phyloP scores from a whole-genome alignment of 2,329 filamentous ascomycete species.

The Microcyclospora tardicrescens region DNA sequence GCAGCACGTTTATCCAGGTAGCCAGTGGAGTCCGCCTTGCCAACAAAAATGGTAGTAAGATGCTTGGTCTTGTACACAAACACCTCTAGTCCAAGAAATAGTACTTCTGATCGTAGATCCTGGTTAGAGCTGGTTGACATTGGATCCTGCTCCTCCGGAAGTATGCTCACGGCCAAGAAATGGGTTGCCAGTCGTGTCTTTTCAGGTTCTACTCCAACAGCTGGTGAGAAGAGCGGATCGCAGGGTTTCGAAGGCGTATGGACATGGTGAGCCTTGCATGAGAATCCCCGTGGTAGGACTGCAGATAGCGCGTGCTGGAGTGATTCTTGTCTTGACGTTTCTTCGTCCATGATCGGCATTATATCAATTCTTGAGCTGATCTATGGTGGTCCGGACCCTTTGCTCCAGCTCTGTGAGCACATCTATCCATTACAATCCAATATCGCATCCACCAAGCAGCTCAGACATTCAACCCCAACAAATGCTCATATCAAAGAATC shows the following conservation, averaged over 20 bases:
- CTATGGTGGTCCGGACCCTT: too few species aligned
- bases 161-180: conserved; percentile 47
- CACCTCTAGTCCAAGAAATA: conserved; percentile 76
- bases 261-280: conserved; percentile 68
- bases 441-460: too few species aligned
- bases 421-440: too few species aligned
- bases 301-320: conserved; percentile 35
- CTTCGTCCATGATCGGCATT: too few species aligned
- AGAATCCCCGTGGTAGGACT: conserved; percentile 38
- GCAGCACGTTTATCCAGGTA: conserved; percentile 57
- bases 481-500: too few species aligned
- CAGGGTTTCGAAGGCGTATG: conserved; percentile 69
- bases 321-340: neutral
- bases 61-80: conserved; percentile 69
- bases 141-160: conserved; percentile 8
- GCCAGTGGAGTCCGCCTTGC: conserved; percentile 93
- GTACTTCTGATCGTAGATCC: conserved; percentile 33
- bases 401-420: too few species aligned
- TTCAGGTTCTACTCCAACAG: conserved; percentile 57
- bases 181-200: conserved; percentile 80
- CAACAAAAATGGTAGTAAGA: conserved; percentile 81
- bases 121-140: conserved; percentile 15
- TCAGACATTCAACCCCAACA: too few species aligned
- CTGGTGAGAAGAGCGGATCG: conserved; percentile 64
- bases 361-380: too few species aligned